These are phyloP conservation scores for Apiospora malaysiana DNA, from an alignment of 2,329 filamentous ascomycete species.

Conservation along the genomic window DNA sequence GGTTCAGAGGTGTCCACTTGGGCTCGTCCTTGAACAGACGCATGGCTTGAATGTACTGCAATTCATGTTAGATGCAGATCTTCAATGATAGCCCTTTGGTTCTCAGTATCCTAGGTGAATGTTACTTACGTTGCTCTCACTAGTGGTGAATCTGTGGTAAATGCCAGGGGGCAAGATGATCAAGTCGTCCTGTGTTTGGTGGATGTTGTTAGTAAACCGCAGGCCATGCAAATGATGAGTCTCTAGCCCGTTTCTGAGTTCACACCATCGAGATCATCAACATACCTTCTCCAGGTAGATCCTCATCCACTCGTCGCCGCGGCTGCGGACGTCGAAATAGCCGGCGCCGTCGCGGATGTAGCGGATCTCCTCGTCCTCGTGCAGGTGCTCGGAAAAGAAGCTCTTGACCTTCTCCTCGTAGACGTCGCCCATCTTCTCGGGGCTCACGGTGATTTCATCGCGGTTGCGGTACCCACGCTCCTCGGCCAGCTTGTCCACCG, in stretches of 20 bases:
- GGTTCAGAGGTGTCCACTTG: slow-evolving; percentile 95
- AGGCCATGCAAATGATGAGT: not conserved
- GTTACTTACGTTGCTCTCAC: slow-evolving; percentile 80
- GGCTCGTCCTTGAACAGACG: slow-evolving; percentile 97
- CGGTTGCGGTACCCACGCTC: slow-evolving; percentile 90
- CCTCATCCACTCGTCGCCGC: slow-evolving; percentile 86
- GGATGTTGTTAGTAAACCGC: not conserved
- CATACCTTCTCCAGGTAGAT: slow-evolving; percentile 78
- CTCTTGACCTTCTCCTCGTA: slow-evolving; percentile 94
- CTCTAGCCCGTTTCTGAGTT: too few relatives aligned
- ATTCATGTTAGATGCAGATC: not conserved
- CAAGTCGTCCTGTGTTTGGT: slow-evolving; percentile 66
- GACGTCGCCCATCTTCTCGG: slow-evolving; percentile 78
- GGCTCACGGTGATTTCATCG: slow-evolving; percentile 90
- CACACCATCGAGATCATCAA: not conserved
- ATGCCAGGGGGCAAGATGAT: slow-evolving; percentile 94
- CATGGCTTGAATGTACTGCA: slow-evolving; percentile 92
- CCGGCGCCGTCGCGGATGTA: slow-evolving; percentile 89
- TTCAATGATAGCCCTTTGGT: not conserved
- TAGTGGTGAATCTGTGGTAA: slow-evolving; percentile 96
- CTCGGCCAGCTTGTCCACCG: slow-evolving; percentile 75
- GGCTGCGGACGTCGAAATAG: slow-evolving; percentile 89
- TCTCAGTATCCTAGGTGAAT: not conserved
- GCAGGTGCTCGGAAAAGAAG: slow-evolving; percentile 95
- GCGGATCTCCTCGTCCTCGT: slow-evolving; percentile 98